These are phyloP conservation scores for Xylariaceae sp. DNA, from an alignment of 2,329 filamentous ascomycete genomes.

Conservation along the genomic window DNA sequence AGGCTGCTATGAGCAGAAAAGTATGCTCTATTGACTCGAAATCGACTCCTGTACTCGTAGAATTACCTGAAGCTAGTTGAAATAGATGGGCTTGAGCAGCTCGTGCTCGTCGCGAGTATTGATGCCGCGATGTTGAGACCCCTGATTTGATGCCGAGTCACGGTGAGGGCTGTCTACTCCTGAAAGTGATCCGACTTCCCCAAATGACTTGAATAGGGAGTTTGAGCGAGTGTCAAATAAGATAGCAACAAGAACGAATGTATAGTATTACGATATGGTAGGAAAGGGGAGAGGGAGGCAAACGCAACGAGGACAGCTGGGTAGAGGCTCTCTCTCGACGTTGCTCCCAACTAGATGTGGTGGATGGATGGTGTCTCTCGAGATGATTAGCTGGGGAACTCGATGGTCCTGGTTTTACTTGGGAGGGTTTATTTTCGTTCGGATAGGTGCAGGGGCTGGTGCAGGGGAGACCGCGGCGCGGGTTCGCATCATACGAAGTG, in stretches of 20 bases:
- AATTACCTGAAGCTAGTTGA: too few relatives aligned
- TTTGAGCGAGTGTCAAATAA: too few relatives aligned
- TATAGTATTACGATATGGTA: constrained; percentile 13
- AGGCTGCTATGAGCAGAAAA: too few relatives aligned
- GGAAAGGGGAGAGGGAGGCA: constrained; percentile 16
- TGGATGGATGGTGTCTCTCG: constrained; percentile 8
- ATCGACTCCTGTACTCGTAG: too few relatives aligned
- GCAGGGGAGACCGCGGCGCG: constrained; percentile 17
- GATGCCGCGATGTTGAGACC: neutral
- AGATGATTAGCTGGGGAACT: constrained; percentile 8
- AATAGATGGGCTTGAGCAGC: too few relatives aligned
- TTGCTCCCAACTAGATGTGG: constrained; percentile 6
- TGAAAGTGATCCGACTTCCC: neutral
- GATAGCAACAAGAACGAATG: too few relatives aligned
- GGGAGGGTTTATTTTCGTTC: constrained; percentile 16
- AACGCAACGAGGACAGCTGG: constrained; percentile 13
- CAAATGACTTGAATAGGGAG: too few relatives aligned
- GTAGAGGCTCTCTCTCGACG: constrained; percentile 5
- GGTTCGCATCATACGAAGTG: constrained; percentile 15
- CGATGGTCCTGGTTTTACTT: too few relatives aligned
- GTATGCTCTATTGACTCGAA: too few relatives aligned
- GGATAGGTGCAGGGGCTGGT: constrained; percentile 6
- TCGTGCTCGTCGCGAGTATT: neutral
- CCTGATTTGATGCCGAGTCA: too few relatives aligned
- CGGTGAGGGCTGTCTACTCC: too few relatives aligned